Conservation (phyloP, 495 filamentous ascomycete genomes). For the Evernia prunastri region DNA sequence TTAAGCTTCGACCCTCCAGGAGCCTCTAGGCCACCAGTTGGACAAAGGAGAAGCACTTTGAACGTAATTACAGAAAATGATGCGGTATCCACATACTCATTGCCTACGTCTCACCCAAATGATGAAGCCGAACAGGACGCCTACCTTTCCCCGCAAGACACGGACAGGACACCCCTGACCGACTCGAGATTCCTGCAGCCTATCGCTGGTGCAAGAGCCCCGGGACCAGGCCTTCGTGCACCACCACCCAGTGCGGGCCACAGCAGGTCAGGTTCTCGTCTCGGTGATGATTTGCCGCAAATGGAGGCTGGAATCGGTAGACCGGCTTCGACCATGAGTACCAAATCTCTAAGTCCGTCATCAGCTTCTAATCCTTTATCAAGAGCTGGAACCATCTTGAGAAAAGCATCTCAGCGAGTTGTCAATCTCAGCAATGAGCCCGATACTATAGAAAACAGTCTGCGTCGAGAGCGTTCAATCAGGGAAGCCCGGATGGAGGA, state of each 20-base stretch:
- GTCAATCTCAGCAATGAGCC: slow-evolving; percentile 93
- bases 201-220: slow-evolving; percentile 50
- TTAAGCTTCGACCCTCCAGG: slow-evolving; percentile 45
- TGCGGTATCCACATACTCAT: slow-evolving; percentile 35
- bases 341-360: slow-evolving; percentile 43
- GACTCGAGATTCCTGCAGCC: slow-evolving; percentile 55
- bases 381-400: slow-evolving; percentile 83
- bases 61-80: slow-evolving; percentile 31
- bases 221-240: slow-evolving; percentile 13
- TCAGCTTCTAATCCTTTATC: slow-evolving; percentile 59
- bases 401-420: slow-evolving; percentile 94
- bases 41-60: slow-evolving; percentile 34
- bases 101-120: slow-evolving; percentile 34
- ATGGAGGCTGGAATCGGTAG: slow-evolving; percentile 47
- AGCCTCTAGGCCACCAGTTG: slow-evolving; percentile 23
- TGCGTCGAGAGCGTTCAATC: slow-evolving; percentile 57
- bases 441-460: slow-evolving; percentile 67
- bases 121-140: slow-evolving; percentile 45
- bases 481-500: slow-evolving; percentile 47
- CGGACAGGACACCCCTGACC: slow-evolving; percentile 64
- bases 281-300: slow-evolving; percentile 58
- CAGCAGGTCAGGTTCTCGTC: slow-evolving; percentile 48
- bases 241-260: slow-evolving; percentile 48
- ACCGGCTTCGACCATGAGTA: slow-evolving; percentile 41
- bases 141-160: slow-evolving; percentile 52